Evolutionary conservation across 352 stramenopile genomes (phyloP).

Genomic region (Pythium diclinum): DNA sequence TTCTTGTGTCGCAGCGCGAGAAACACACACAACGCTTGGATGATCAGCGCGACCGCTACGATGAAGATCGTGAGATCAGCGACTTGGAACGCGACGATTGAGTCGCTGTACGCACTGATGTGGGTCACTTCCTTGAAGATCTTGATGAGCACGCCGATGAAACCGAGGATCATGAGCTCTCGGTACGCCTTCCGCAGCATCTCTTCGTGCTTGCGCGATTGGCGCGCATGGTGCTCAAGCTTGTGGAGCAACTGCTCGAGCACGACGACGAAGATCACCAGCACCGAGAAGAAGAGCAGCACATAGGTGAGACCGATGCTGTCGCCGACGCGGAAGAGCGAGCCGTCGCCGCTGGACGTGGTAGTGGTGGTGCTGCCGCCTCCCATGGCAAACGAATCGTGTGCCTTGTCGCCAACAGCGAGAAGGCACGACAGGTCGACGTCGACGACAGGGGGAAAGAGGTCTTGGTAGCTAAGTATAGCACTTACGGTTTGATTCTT

Average conservation of each 20-base stretch:
- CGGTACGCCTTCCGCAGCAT: slow-evolving; percentile 55
- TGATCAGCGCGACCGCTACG: slow-evolving; percentile 31
- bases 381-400: background rate
- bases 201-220: slow-evolving; percentile 55
- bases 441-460: too few species aligned
- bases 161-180: slow-evolving; percentile 24
- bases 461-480: too few species aligned
- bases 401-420: background rate
- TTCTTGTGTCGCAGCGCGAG: slow-evolving; percentile 21
- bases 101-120: slow-evolving; percentile 19
- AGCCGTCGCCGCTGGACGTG: slow-evolving; percentile 4
- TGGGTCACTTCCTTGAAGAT: slow-evolving; percentile 27
- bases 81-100: slow-evolving; percentile 32
- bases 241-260: slow-evolving; percentile 48
- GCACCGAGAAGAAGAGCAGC: slow-evolving; percentile 25
- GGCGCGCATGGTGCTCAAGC: slow-evolving; percentile 41
- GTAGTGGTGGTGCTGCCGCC: background rate
- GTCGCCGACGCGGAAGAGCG: slow-evolving; percentile 27
- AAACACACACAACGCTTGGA: slow-evolving; percentile 31
- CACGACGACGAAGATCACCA: slow-evolving; percentile 45
- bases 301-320: slow-evolving; percentile 16
- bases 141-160: slow-evolving; percentile 38
- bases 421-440: too few species aligned
- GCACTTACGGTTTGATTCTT: too few species aligned
- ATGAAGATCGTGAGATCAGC: slow-evolving; percentile 39